These are phyloP conservation scores for Dalbergia oliveri DNA, from an alignment of 306 rosid species.

Conservation along the genomic window DNA sequence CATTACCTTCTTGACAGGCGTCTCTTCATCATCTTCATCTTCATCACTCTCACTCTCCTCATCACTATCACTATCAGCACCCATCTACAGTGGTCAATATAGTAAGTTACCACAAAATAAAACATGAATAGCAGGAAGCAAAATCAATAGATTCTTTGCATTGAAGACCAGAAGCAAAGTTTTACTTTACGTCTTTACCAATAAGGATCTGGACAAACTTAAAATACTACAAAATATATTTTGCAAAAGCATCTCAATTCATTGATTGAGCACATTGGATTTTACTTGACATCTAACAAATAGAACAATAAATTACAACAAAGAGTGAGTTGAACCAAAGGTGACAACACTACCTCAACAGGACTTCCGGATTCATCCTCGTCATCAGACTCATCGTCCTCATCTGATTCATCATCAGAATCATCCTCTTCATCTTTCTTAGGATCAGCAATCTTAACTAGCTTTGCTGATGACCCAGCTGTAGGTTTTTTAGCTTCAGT, in stretches of 20 bases:
- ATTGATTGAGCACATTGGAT: neutral
- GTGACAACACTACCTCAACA: constrained; percentile 53
- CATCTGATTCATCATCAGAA: constrained; percentile 48
- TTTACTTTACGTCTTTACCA: neutral
- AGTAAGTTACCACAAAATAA: constrained; percentile 2
- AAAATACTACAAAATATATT: neutral
- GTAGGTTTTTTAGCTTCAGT: constrained; percentile 39
- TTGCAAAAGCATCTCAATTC: neutral
- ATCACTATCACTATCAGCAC: constrained; percentile 47
- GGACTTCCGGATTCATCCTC: constrained; percentile 48
- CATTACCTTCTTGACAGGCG: constrained; percentile 70
- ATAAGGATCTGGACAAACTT: neutral
- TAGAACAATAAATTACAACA: constrained; percentile 1
- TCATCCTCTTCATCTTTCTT: constrained; percentile 58
- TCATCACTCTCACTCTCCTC: constrained; percentile 59
- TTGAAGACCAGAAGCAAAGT: neutral
- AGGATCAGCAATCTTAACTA: constrained; percentile 60
- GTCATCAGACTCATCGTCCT: constrained; percentile 28
- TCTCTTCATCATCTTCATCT: constrained; percentile 53
- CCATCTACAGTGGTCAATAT: constrained; percentile 48
- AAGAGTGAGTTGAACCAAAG: neutral
- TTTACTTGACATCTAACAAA: neutral
- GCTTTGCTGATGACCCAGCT: constrained; percentile 48
- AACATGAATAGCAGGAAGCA: neutral
- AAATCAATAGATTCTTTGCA: neutral